Evolutionary conservation across 2,329 filamentous ascomycete genomes (phyloP).

Genomic region (Fusarium pseudoanthophilum): DNA sequence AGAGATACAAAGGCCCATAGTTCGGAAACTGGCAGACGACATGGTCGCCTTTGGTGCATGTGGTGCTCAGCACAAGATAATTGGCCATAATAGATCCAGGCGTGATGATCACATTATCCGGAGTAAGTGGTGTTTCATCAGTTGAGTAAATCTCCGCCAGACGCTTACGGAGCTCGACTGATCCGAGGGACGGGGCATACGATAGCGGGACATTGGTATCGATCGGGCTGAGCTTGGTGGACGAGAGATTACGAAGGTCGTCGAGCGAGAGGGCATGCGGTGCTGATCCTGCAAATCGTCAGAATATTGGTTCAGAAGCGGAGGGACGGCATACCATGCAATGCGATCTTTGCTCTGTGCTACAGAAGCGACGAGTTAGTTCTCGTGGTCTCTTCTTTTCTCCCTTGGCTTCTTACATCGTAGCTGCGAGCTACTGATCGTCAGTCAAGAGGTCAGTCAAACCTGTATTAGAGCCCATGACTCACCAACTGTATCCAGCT

Average conservation of each 20-base stretch:
- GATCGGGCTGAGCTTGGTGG: neutral
- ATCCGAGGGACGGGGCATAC: neutral
- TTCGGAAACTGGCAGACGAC: neutral
- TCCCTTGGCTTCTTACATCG: neutral
- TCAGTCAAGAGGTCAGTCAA: neutral
- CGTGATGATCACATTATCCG: neutral
- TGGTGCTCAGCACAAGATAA: neutral
- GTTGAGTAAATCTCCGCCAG: neutral
- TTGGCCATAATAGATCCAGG: neutral
- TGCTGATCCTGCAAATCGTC: neutral
- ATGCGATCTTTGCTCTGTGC: neutral
- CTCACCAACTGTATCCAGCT: neutral
- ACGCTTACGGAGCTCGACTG: neutral
- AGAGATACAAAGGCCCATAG: neutral
- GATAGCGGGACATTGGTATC: neutral
- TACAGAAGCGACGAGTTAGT: neutral
- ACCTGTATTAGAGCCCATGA: neutral
- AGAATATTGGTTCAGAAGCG: neutral
- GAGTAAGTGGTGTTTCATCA: neutral
- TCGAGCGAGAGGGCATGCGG: neutral
- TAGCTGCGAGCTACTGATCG: neutral
- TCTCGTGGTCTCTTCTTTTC: too few relatives aligned
- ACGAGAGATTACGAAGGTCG: neutral
- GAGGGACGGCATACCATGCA: neutral
- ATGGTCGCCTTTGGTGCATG: neutral